Percentiles rank a stretch among this genome's conserved stretches.
Conservation (phyloP, 805 yeast species). For the Teunomyces kruisii region DNA sequence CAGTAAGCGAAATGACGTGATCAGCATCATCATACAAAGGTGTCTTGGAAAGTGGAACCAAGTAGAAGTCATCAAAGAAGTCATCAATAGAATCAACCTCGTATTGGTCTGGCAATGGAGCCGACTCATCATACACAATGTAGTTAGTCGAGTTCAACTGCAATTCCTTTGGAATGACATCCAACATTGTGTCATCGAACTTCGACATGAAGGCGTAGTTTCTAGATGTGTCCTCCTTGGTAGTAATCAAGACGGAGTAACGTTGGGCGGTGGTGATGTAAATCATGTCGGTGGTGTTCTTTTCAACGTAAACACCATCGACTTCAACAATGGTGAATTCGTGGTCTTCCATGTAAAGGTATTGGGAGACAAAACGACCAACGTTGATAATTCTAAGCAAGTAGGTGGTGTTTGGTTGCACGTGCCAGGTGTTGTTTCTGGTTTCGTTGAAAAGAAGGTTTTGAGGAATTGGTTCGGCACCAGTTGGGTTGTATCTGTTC, state of each 20-base stretch:
- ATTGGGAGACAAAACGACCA: constrained; percentile 92
- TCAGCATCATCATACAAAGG: constrained; percentile 67
- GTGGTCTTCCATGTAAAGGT: constrained; percentile 86
- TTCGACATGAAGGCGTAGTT: constrained; percentile 84
- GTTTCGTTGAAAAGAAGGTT: constrained; percentile 79
- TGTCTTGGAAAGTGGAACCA: constrained; percentile 27
- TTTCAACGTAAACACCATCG: constrained; percentile 86
- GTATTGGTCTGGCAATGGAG: constrained; percentile 44
- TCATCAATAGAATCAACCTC: constrained; percentile 46
- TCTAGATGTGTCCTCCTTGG: constrained; percentile 58
- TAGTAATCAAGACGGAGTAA: constrained; percentile 73
- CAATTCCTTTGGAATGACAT: constrained; percentile 63
- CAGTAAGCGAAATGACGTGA: constrained; percentile 64
- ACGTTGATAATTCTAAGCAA: constrained; percentile 75
- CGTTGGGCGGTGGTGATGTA: constrained; percentile 93
- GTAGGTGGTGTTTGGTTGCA: constrained; percentile 84
- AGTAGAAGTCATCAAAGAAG: constrained; percentile 38
- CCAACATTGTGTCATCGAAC: constrained; percentile 83
- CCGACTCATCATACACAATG: constrained; percentile 54
- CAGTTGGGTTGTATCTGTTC: constrained; percentile 84
- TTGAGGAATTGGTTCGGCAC: constrained; percentile 97
- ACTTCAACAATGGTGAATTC: constrained; percentile 82
- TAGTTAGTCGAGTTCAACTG: constrained; percentile 72
- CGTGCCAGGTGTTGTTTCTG: constrained; percentile 69
- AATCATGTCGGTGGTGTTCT: constrained; percentile 63